Conservation (phyloP, 106 monocot genomes). For the Iris macrosiphon region DNA sequence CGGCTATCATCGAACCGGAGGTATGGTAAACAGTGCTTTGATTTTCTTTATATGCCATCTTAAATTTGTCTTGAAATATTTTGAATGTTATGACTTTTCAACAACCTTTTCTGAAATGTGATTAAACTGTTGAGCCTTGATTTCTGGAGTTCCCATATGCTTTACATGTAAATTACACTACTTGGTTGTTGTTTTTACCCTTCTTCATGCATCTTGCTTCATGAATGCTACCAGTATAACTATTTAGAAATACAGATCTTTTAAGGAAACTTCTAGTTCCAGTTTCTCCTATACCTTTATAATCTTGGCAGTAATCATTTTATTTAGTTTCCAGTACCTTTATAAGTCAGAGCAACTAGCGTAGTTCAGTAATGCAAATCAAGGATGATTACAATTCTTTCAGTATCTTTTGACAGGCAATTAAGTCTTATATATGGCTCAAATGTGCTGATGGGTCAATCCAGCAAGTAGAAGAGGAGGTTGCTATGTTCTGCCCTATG, state of each 20-base stretch:
- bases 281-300: no score
- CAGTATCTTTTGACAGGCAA: constrained; percentile 26
- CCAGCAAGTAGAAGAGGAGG: constrained; percentile 58
- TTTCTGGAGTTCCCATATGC: no score
- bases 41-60: neutral
- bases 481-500: constrained; percentile 59
- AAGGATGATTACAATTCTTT: neutral
- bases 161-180: no score
- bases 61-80: neutral
- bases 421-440: constrained; percentile 58
- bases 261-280: no score
- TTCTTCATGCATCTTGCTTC: no score
- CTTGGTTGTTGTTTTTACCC: no score
- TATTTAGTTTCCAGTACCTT: neutral
- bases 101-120: no score
- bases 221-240: no score
- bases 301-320: neutral
- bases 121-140: no score
- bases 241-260: no score
- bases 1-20: constrained; percentile 50
- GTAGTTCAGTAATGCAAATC: neutral
- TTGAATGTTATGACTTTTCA: neutral
- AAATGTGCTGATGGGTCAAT: constrained; percentile 43
- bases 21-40: constrained; percentile 12
- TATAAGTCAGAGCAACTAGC: no score